These are phyloP conservation scores for Fragaria iinumae DNA, from an alignment of 306 rosid species.

Conservation along the genomic window DNA sequence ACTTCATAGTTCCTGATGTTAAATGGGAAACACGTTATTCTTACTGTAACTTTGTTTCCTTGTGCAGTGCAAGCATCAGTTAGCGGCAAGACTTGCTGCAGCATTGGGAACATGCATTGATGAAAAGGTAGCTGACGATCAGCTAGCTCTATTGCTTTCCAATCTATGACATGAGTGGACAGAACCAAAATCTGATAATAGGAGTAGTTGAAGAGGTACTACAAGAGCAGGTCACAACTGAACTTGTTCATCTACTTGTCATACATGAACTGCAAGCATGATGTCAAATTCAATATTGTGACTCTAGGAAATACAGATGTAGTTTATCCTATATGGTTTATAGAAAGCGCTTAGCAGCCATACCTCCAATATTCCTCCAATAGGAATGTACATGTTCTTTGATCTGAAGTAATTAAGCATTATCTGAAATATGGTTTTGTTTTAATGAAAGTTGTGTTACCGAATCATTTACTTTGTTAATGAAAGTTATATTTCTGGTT, in stretches of 20 bases:
- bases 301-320: not conserved
- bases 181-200: not conserved
- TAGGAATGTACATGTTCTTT: not conserved
- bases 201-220: not conserved
- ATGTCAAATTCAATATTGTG: not conserved
- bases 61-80: slow-evolving; percentile 82
- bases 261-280: not conserved
- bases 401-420: not conserved
- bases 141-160: slow-evolving; percentile 66
- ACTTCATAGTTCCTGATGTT: not conserved
- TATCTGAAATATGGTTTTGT: not conserved
- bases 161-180: slow-evolving; percentile 29
- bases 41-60: not conserved
- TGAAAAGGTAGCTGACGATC: slow-evolving; percentile 71
- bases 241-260: not conserved
- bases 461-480: not conserved
- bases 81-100: slow-evolving; percentile 82
- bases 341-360: not conserved
- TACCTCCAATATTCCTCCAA: too few relatives aligned
- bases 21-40: not conserved
- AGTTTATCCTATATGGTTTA: not conserved
- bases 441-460: not conserved
- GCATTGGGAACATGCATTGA: slow-evolving; percentile 65
- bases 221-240: not conserved
- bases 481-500: not conserved